Conservation (phyloP, 108 stramenopile species). For the Hondaea fermentalgiana region DNA sequence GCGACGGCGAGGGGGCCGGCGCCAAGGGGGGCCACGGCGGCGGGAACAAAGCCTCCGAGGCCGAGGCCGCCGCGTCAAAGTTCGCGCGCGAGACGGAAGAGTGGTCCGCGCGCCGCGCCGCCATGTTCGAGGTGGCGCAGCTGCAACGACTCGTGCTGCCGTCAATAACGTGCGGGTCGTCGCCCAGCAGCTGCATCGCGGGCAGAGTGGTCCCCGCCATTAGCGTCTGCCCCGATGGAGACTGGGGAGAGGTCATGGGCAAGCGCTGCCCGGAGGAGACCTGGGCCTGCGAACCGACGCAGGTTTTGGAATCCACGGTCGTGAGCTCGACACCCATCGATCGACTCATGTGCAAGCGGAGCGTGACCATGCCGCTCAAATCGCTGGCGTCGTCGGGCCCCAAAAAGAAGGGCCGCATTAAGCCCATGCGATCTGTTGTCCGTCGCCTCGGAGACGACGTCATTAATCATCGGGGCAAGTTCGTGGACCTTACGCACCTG, state of each 20-base stretch:
- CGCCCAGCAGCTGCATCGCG: not conserved
- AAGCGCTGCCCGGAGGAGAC: not conserved
- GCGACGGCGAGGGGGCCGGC: too few relatives aligned
- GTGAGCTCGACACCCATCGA: not conserved
- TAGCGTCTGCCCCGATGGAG: not conserved
- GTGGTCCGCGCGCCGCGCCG: not conserved
- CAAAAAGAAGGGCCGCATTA: not conserved
- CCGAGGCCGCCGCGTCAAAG: too few relatives aligned
- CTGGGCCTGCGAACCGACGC: not conserved
- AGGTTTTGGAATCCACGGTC: not conserved
- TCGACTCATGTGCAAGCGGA: not conserved
- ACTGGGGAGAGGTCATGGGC: not conserved
- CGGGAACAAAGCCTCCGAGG: too few relatives aligned
- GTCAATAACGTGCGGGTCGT: not conserved
- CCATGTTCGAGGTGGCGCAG: not conserved
- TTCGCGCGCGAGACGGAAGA: too few relatives aligned
- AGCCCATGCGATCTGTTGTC: not conserved
- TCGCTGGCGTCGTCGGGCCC: not conserved
- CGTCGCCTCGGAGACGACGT: not conserved
- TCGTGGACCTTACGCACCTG: not conserved
- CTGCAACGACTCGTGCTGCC: not conserved
- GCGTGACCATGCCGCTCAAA: not conserved
- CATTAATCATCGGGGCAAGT: not conserved
- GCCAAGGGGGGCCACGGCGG: too few relatives aligned
- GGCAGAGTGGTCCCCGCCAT: not conserved